These are phyloP conservation scores for Aureobasidium sp. DNA, from an alignment of 2,329 filamentous ascomycete species.

Conservation along the genomic window DNA sequence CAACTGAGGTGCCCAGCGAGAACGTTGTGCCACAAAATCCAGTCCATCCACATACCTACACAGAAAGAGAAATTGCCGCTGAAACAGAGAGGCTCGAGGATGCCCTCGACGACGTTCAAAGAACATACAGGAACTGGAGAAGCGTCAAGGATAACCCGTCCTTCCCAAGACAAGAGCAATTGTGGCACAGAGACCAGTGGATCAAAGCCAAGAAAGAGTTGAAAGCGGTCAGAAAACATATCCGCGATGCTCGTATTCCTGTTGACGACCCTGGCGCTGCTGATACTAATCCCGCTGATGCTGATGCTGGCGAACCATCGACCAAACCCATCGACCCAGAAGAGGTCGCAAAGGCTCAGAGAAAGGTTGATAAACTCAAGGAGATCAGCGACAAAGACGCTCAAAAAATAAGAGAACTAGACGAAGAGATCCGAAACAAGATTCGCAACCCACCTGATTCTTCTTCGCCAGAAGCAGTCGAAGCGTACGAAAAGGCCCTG, in stretches of 20 bases:
- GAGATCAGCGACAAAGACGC: not conserved
- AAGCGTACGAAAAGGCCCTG: not conserved
- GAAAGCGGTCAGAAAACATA: not conserved
- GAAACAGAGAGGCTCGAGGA: not conserved
- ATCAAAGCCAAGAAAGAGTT: not conserved
- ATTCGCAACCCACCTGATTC: not conserved
- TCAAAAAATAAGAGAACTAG: not conserved
- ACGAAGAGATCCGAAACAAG: not conserved
- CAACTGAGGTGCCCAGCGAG: too few relatives aligned
- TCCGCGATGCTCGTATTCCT: not conserved
- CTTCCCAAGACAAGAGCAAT: not conserved
- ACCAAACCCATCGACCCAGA: not conserved
- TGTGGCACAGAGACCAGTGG: not conserved
- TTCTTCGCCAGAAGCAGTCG: not conserved
- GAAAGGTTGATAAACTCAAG: not conserved
- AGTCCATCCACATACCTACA: not conserved
- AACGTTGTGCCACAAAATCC: too few relatives aligned
- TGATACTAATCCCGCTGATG: not conserved
- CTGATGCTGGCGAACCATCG: not conserved
- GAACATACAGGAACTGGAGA: not conserved
- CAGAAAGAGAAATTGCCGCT: not conserved
- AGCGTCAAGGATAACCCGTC: not conserved
- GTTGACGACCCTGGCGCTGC: not conserved
- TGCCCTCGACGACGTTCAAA: not conserved
- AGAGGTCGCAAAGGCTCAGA: not conserved